These are phyloP conservation scores for Solanum pinnatisectum DNA, from an alignment of 257 asterid species.

Conservation along the genomic window DNA sequence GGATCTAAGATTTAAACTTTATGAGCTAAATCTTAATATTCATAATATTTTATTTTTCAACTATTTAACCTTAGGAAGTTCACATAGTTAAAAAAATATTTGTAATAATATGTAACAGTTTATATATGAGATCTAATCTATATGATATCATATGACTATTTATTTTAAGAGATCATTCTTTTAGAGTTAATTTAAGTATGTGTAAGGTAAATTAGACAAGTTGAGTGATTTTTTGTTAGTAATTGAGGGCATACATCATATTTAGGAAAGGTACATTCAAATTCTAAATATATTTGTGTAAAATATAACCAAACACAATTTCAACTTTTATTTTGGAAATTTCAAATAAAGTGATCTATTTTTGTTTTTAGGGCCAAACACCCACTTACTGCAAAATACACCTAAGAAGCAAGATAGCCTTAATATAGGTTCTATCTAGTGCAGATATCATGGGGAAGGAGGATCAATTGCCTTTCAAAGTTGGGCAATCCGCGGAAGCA, in stretches of 20 bases:
- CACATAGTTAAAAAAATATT: background rate
- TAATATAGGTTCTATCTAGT: background rate
- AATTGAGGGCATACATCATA: background rate
- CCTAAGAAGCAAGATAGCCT: background rate
- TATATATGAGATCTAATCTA: background rate
- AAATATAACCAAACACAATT: background rate
- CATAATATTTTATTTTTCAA: background rate
- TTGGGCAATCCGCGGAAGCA: constrained; percentile 13
- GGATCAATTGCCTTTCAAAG: constrained; percentile 3
- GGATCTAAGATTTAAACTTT: background rate
- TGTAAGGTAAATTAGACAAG: background rate
- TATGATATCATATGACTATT: background rate
- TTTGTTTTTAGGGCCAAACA: background rate
- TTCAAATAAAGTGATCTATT: background rate
- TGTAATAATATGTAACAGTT: background rate
- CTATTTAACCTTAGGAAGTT: background rate
- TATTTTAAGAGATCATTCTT: background rate
- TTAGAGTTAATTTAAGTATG: background rate
- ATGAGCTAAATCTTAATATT: background rate
- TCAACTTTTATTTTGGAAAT: background rate
- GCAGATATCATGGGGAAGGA: background rate
- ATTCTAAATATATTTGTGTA: background rate
- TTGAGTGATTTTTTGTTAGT: background rate
- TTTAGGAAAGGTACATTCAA: too few relatives aligned
- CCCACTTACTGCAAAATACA: background rate